Evolutionary conservation across 768 basidiomycete species (phyloP).

Genomic region (Paxillus involutus): DNA sequence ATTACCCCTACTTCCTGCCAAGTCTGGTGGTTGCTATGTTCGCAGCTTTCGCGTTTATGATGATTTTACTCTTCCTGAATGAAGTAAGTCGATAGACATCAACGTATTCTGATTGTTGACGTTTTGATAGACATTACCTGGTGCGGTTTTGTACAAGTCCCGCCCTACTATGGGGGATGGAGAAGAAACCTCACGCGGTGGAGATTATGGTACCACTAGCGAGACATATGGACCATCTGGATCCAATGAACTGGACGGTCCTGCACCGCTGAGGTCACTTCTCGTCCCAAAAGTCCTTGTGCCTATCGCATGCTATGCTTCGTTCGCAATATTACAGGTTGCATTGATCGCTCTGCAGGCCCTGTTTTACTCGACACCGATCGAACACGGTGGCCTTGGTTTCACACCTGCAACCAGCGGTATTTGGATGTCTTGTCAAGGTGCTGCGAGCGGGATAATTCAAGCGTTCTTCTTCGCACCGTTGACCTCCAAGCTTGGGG

Average conservation of each 20-base stretch:
- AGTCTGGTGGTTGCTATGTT: slow-evolving; percentile 59
- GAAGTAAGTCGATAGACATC: slow-evolving; percentile 38
- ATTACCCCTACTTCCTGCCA: slow-evolving; percentile 63
- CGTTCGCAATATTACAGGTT: slow-evolving; percentile 39
- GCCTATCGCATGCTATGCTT: slow-evolving; percentile 33
- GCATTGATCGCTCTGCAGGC: slow-evolving; percentile 37
- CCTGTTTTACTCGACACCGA: slow-evolving; percentile 39
- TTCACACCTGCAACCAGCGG: too few relatives aligned
- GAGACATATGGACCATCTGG: too few relatives aligned
- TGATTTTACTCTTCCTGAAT: slow-evolving; percentile 47
- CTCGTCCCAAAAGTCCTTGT: slow-evolving; percentile 32
- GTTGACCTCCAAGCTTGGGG: too few relatives aligned
- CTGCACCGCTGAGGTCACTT: slow-evolving; percentile 43
- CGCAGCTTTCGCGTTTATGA: slow-evolving; percentile 44
- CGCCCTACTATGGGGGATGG: not conserved
- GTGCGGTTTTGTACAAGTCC: not conserved
- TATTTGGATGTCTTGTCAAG: too few relatives aligned
- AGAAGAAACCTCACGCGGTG: not conserved
- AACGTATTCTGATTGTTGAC: not conserved
- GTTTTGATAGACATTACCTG: not conserved
- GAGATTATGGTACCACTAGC: not conserved
- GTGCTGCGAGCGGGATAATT: too few relatives aligned
- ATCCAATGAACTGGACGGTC: slow-evolving; percentile 11
- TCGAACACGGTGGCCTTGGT: too few relatives aligned
- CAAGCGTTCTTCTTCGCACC: too few relatives aligned